Evolutionary conservation across 2,329 filamentous ascomycete species (phyloP).

Genomic region (Coniella lustricola): DNA sequence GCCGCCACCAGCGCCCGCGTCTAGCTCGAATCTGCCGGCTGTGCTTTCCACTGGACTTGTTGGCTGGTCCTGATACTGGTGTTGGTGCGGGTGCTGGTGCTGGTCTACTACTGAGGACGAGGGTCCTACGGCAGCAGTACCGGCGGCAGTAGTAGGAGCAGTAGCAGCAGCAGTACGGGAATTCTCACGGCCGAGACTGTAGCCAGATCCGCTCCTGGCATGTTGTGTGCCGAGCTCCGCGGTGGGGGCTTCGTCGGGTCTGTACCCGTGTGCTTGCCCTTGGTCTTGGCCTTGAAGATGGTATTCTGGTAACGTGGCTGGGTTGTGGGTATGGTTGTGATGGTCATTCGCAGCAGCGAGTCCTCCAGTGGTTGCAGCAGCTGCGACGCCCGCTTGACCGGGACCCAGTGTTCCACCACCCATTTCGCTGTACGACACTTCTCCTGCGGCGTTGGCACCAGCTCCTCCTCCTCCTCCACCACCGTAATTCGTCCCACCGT

Average conservation of each 20-base stretch:
- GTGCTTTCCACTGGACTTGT: constrained; percentile 21
- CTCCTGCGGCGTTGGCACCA: constrained; percentile 20
- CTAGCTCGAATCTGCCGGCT: constrained; percentile 36
- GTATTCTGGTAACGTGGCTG: constrained; percentile 25
- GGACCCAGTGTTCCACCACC: constrained; percentile 1
- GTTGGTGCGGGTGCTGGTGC: background rate
- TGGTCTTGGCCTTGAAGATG: constrained; percentile 15
- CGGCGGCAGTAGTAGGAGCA: too few relatives aligned
- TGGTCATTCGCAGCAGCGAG: constrained; percentile 17
- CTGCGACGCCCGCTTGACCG: constrained; percentile 18
- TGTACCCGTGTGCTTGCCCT: background rate
- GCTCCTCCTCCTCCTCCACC: constrained; percentile 14
- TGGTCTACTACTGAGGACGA: too few relatives aligned
- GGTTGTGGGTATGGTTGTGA: background rate
- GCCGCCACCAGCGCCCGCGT: constrained; percentile 24
- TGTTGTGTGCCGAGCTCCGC: too few relatives aligned
- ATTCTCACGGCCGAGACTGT: too few relatives aligned
- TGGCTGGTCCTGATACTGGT: constrained; percentile 16
- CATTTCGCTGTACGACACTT: background rate
- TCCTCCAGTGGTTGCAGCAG: constrained; percentile 9
- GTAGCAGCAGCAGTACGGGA: background rate
- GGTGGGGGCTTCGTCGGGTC: too few relatives aligned
- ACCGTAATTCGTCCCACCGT: constrained; percentile 2
- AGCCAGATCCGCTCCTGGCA: too few relatives aligned
- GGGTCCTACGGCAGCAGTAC: too few relatives aligned